Evolutionary conservation across 495 filamentous ascomycete species (phyloP), one percentile per base, ranked within the genome.

Genomic region (Aspergillus coremiiformis): DNA sequence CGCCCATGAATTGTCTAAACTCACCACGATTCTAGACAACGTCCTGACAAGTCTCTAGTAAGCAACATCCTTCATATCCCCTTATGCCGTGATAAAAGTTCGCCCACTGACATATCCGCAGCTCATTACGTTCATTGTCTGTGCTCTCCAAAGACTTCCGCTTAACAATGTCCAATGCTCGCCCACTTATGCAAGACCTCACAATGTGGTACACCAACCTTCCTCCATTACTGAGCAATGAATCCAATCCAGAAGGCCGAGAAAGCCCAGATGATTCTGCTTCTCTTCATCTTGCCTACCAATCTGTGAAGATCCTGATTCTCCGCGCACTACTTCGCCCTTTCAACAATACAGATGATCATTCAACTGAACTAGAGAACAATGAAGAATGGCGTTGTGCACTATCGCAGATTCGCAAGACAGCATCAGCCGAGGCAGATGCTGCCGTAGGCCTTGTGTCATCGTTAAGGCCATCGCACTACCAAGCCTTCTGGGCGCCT

Each of bases 401-500:
- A n/a, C 10, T 10, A 15, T 3, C 7, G 1, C 32, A 35, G 12
- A 35, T 35, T n/a, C 32, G 32, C 6, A 35, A 35, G 32, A 35
- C 12, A 35, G 32, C 12, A n/a, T 35, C 32, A 14, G 11, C 32
- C 32, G 32, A 35, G 12, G 32, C 14, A 12, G 32, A 35, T 35
- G 32, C 32, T 1, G 32, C 32, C 1, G 5, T 35, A 5, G n/a
- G 2, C 9, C 32, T 35, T 35, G 19, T 48, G 3, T 48, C 30
- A 9, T 14, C n/a, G 8, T 17, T 48, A 8, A 9, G 19, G 11
- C 27, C 46, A 20, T 29, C 14, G 17, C 27, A 48, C n/a, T 48
- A 48, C 23, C 46, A 48, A 19, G 46, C 29, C 0, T 48, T 48
- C n/a, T 48, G 46, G 46, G 46, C 30, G 4, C 46, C 46, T 22